A percentile compares a stretch with the other conserved stretches of the same genome.
Evolutionary conservation across 306 rosid genomes (phyloP).

Genomic region (Fragaria iinumae): DNA sequence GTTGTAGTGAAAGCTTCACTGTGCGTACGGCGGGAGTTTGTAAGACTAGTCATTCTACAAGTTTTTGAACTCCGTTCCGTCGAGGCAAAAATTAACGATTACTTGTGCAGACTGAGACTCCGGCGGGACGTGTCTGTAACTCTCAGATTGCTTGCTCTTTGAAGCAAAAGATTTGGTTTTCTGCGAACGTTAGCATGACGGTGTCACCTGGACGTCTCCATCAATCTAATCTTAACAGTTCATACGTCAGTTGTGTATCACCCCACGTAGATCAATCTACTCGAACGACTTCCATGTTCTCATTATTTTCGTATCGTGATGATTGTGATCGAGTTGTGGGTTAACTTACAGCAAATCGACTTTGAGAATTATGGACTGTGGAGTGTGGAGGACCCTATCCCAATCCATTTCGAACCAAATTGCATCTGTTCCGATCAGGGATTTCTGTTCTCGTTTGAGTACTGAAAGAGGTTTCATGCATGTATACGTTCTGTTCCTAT

Average conservation of each 20-base stretch:
- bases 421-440: neutral
- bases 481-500: no score
- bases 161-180: conserved; percentile 34
- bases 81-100: neutral
- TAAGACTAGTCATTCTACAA: neutral
- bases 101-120: neutral
- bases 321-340: neutral
- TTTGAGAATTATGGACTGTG: neutral
- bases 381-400: neutral
- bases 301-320: neutral
- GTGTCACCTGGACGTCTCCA: conserved; percentile 19
- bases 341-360: neutral
- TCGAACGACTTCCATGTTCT: neutral
- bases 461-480: neutral
- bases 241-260: neutral
- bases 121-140: neutral
- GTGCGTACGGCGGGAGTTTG: neutral
- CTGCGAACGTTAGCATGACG: conserved; percentile 31
- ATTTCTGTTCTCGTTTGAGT: neutral
- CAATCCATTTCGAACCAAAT: neutral
- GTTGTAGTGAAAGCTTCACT: neutral
- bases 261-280: neutral
- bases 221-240: neutral
- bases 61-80: conserved; percentile 1
- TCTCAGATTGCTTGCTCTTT: neutral